A percentile compares a stretch with the other conserved stretches of the same genome.
Evolutionary conservation across 768 basidiomycete species (phyloP).

Genomic region (Boletus vermiculosoides): DNA sequence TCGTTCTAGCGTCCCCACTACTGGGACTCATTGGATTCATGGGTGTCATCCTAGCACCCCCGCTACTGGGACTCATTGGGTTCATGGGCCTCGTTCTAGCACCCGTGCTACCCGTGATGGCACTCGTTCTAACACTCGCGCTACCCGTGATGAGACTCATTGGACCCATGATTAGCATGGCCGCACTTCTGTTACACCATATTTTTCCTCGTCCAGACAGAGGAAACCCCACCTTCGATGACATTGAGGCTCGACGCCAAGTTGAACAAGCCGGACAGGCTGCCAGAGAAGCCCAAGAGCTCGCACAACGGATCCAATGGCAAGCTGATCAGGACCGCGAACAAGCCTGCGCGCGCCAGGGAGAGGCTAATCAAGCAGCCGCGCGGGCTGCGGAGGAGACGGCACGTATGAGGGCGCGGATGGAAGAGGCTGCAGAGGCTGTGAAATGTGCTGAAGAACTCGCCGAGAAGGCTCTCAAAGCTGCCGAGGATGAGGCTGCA

Average conservation of each 20-base stretch:
- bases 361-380: conserved; percentile 2
- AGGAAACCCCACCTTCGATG: conserved; percentile 12
- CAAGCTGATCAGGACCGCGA: conserved; percentile 11
- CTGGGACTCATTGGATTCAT: too few species aligned
- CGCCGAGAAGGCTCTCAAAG: conserved; percentile 6
- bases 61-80: too few species aligned
- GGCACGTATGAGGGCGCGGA: conserved; percentile 9
- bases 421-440: conserved; percentile 7
- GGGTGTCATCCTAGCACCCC: too few species aligned
- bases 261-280: conserved; percentile 9
- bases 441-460: conserved; percentile 6
- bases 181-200: background rate
- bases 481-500: conserved; percentile 17
- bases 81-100: too few species aligned
- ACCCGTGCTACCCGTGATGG: too few species aligned
- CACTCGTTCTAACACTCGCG: too few species aligned
- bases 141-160: background rate
- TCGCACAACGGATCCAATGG: background rate
- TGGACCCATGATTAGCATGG: background rate
- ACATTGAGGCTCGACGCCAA: conserved; percentile 1
- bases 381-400: conserved; percentile 11
- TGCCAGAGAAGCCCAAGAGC: conserved; percentile 2
- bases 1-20: too few species aligned
- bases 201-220: conserved; percentile 2
- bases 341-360: conserved; percentile 1